phyloP scores from a whole-genome alignment of 371 early-diverging fungal species.

The Saksenaea oblongispora region DNA sequence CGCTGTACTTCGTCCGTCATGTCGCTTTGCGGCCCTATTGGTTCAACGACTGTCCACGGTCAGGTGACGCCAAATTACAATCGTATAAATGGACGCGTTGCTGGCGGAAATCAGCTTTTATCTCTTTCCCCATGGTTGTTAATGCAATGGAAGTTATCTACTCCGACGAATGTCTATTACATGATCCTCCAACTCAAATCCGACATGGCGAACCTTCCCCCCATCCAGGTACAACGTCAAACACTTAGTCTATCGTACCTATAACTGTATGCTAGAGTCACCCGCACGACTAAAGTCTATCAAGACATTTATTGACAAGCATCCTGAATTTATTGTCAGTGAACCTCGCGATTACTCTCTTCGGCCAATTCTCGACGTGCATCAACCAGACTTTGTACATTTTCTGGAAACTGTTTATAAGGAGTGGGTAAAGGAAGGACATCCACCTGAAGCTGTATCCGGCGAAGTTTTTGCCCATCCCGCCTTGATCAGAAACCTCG shows the following conservation, averaged over 20 bases:
- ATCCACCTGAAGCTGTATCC: constrained; percentile 58
- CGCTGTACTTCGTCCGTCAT: too few relatives aligned
- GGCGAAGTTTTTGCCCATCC: constrained; percentile 58
- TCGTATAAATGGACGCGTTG: background rate
- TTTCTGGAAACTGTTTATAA: constrained; percentile 60
- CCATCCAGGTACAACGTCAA: constrained; percentile 31
- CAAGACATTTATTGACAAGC: constrained; percentile 25
- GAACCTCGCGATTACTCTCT: constrained; percentile 54
- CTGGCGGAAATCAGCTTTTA: background rate
- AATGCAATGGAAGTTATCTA: constrained; percentile 46
- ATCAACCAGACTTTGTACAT: constrained; percentile 56
- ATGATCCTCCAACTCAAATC: constrained; percentile 45
- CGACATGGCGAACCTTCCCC: constrained; percentile 31
- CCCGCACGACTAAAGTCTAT: constrained; percentile 41
- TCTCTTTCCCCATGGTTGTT: background rate
- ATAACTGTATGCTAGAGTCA: constrained; percentile 24
- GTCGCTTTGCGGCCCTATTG: too few relatives aligned
- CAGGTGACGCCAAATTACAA: background rate
- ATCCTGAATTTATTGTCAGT: constrained; percentile 31
- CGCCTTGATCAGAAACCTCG: constrained; percentile 21
- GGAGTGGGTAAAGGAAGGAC: constrained; percentile 60
- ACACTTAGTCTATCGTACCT: background rate
- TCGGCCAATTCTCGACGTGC: constrained; percentile 59
- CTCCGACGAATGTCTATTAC: constrained; percentile 39
- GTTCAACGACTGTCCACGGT: too few relatives aligned